Evolutionary conservation across 2,329 filamentous ascomycete genomes (phyloP), one percentile per base, ranked within the genome.

Genomic region (Fusarium sublunatum): DNA sequence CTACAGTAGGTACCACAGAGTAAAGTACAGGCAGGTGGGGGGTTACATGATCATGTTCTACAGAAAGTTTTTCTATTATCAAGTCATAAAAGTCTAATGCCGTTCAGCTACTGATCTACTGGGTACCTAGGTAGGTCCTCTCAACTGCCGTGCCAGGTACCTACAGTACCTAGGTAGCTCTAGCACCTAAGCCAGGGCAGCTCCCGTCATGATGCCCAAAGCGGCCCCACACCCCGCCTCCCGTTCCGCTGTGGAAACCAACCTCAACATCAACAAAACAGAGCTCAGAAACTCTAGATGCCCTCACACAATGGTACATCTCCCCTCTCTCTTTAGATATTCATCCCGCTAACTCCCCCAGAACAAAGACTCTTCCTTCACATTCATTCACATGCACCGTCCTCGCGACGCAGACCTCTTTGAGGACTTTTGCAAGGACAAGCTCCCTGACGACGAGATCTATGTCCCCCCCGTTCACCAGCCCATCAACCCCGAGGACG

Each of bases 401-500:
- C 79, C 89, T 28, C 86, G 87, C 73, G 86, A 92, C 77, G 90
- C 90, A 51, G 91, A 93, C 77, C 86, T 93, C 61, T 90, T 93
- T 67, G 91, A 94, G 74, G 88, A 90, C 74, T 89, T 90, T 72
- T 89, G 86, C 82, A 86, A 85, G 73, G 87, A 90, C 78, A 85
- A 83, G 71, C 83, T 91, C 40, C 88, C 88, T n/a, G 81, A 84
- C 60, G 91, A 95, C 77, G 90, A 93, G 53, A 91, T 95, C 73
- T 91, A 91, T 75, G 90, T 96, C n/a, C 87, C 90, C 31, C 87
- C 87, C 7, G 86, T 92, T 61, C 87, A 93, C 73, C 91, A 92
- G 74, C 92, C 91, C 36, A 83, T 93, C 72, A 94, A 95, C 74
- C 91, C 92, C 0, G 91, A 95, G 76, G 91, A 95, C 74, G 91